Conservation (phyloP, 768 basidiomycete genomes). For the Dacryopinax primogenitus region DNA sequence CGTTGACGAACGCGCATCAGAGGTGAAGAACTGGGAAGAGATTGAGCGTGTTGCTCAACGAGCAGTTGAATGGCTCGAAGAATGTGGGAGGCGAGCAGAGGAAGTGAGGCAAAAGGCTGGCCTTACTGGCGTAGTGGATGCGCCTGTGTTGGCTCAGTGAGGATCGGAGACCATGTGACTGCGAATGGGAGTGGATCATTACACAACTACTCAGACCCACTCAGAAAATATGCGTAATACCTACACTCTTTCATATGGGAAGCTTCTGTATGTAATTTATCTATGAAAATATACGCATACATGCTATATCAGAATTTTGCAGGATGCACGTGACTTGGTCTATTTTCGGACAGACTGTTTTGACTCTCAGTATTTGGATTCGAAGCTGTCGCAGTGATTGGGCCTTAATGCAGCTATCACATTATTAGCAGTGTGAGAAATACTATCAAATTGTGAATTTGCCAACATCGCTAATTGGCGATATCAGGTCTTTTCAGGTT, state of each 20-base stretch:
- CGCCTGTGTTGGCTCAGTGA: constrained; percentile 2
- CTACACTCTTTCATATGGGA: background rate
- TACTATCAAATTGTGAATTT: no score
- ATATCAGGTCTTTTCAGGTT: constrained; percentile 10
- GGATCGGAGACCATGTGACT: background rate
- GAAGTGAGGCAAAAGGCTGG: constrained; percentile 24
- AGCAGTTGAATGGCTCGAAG: constrained; percentile 62
- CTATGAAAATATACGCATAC: background rate
- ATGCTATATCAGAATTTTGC: background rate
- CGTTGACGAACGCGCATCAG: constrained; percentile 64
- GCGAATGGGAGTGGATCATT: background rate
- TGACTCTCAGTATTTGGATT: no score
- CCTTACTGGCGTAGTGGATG: background rate
- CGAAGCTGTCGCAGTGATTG: no score
- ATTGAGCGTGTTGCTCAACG: constrained; percentile 51
- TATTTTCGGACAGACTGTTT: no score
- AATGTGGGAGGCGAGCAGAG: constrained; percentile 36
- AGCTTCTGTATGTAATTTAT: constrained; percentile 3
- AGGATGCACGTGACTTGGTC: no score
- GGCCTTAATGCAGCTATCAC: no score
- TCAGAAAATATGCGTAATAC: constrained; percentile 7
- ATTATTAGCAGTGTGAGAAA: no score
- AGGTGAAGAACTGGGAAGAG: constrained; percentile 67
- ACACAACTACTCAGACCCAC: no score
- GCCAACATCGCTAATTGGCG: no score